phyloP scores from a whole-genome alignment of 176 grass and related monocot genomes.

The Areca catechu region DNA sequence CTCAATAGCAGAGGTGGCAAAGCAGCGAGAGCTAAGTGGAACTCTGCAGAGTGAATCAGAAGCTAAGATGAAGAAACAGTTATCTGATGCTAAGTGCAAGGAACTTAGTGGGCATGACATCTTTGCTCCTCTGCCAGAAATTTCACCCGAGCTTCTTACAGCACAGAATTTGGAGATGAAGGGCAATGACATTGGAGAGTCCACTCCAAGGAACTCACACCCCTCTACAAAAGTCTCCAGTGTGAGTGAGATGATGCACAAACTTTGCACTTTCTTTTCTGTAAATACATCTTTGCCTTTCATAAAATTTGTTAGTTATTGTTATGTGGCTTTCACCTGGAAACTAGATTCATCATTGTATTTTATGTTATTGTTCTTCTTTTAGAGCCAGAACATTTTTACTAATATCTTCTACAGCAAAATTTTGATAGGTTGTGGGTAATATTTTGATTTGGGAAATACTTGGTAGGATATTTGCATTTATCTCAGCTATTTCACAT shows the following conservation, averaged over 20 bases:
- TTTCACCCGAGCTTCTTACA: constrained; percentile 46
- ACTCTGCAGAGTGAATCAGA: constrained; percentile 49
- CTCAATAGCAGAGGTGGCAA: constrained; percentile 73
- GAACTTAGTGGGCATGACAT: constrained; percentile 76
- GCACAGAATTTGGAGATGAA: constrained; percentile 68
- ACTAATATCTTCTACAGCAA: too few relatives aligned
- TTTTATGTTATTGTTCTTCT: too few relatives aligned
- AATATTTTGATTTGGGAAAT: too few relatives aligned
- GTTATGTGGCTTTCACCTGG: too few relatives aligned
- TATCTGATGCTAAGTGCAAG: constrained; percentile 88
- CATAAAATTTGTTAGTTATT: too few relatives aligned
- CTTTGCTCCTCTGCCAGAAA: constrained; percentile 70
- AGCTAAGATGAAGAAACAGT: constrained; percentile 59
- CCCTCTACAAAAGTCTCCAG: constrained; percentile 84
- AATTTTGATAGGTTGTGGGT: too few relatives aligned
- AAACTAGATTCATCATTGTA: too few relatives aligned
- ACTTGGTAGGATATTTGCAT: too few relatives aligned
- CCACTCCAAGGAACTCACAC: constrained; percentile 49
- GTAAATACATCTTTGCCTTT: too few relatives aligned
- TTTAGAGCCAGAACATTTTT: too few relatives aligned
- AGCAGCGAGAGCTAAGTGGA: constrained; percentile 84
- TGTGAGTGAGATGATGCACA: constrained; percentile 36
- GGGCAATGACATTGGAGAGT: constrained; percentile 58
- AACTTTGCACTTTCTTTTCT: too few relatives aligned
- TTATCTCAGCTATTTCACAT: too few relatives aligned